Percentiles rank a stretch among this genome's conserved stretches.
Evolutionary conservation across 495 filamentous ascomycete genomes (phyloP).

Genomic region (Parathielavia hyrcaniae): DNA sequence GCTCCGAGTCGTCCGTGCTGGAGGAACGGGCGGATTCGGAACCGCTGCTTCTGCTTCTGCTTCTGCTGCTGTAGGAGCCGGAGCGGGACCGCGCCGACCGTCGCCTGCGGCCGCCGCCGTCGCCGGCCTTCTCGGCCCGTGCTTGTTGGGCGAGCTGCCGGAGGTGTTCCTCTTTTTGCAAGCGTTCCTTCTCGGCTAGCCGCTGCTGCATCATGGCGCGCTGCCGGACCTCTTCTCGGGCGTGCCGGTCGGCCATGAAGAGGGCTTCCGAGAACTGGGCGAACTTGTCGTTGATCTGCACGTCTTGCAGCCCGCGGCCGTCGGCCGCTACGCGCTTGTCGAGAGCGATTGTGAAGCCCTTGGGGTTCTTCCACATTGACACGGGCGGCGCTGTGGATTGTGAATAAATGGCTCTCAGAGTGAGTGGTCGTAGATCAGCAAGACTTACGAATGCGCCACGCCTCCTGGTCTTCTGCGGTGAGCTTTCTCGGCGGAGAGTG

Average conservation of each 20-base stretch:
- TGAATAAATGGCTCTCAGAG: constrained; percentile 1
- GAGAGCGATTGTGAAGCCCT: constrained; percentile 93
- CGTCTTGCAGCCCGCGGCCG: constrained; percentile 85
- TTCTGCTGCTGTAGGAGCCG: constrained; percentile 36
- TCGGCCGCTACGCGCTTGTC: constrained; percentile 97
- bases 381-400: constrained; percentile 59
- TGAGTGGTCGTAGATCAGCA: background rate
- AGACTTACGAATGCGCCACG: constrained; percentile 66
- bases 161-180: constrained; percentile 87
- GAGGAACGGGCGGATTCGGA: constrained; percentile 58
- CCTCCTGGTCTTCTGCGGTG: constrained; percentile 94
- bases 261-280: constrained; percentile 92
- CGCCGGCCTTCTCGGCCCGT: constrained; percentile 64
- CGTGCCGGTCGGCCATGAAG: constrained; percentile 89
- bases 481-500: constrained; percentile 92
- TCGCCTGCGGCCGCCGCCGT: constrained; percentile 43
- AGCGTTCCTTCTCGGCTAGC: constrained; percentile 92
- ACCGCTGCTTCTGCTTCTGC: no score
- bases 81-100: constrained; percentile 42
- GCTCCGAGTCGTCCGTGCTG: constrained; percentile 58
- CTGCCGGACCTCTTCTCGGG: constrained; percentile 89
- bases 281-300: constrained; percentile 98
- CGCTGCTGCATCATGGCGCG: constrained; percentile 92
- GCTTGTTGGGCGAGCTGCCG: constrained; percentile 87
- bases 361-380: constrained; percentile 99